phyloP scores from a whole-genome alignment of 176 grass and related monocot species.

The Carex littledalei region DNA sequence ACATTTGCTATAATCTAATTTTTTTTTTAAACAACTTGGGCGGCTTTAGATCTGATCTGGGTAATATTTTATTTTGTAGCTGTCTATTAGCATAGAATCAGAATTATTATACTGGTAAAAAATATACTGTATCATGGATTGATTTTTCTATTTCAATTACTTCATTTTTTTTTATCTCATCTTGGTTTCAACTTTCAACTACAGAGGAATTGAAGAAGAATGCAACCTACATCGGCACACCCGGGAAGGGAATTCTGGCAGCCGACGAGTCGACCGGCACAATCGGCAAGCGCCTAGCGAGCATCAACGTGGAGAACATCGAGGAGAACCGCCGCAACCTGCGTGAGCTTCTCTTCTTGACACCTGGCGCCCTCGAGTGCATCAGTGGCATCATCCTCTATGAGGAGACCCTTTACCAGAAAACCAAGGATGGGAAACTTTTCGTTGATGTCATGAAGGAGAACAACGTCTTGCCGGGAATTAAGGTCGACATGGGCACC shows the following conservation, averaged over 20 bases:
- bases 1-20: neutral
- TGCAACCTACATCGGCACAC: conserved; percentile 22
- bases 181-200: neutral
- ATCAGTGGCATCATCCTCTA: conserved; percentile 77
- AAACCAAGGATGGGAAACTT: conserved; percentile 46
- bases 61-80: neutral
- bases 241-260: conserved; percentile 65
- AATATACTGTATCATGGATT: neutral
- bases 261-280: conserved; percentile 81
- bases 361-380: conserved; percentile 43
- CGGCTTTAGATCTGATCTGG: neutral
- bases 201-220: conserved; percentile 26
- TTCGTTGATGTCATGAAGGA: conserved; percentile 59
- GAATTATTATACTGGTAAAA: neutral
- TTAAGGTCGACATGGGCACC: conserved; percentile 70
- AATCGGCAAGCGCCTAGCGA: conserved; percentile 56
- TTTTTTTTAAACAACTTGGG: neutral
- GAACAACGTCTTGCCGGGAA: conserved; percentile 53
- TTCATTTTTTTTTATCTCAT: neutral
- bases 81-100: neutral
- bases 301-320: conserved; percentile 71
- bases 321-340: conserved; percentile 63
- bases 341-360: conserved; percentile 50
- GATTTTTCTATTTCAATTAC: neutral
- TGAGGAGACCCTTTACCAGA: conserved; percentile 83